A percentile compares a stretch with the other conserved stretches of the same genome.
Evolutionary conservation across 192 early-diverging fungal species (phyloP).

Genomic region (Backusella westeae): DNA sequence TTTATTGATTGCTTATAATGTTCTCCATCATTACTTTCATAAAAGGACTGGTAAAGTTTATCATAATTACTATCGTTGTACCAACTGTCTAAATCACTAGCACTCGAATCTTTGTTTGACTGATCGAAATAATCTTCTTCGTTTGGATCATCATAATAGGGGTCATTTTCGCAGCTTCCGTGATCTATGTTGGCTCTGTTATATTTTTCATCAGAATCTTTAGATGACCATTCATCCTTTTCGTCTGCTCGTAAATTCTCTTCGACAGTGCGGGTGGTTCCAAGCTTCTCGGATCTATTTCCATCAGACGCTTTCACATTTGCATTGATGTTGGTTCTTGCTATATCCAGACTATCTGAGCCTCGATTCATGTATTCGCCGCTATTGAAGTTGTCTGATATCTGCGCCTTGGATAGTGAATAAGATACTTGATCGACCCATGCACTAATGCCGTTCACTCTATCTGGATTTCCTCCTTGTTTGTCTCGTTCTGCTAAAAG

Average conservation of each 20-base stretch:
- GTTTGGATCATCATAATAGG: not conserved
- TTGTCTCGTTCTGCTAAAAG: not conserved
- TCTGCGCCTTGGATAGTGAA: not conserved
- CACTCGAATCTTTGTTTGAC: not conserved
- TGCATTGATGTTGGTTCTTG: not conserved
- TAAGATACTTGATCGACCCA: not conserved
- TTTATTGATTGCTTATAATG: not conserved
- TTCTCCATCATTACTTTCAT: not conserved
- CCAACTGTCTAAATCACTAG: not conserved
- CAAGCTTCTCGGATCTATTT: not conserved
- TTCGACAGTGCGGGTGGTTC: not conserved
- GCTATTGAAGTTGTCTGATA: not conserved
- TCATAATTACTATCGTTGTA: not conserved
- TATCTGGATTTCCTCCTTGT: not conserved
- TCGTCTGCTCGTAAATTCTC: not conserved
- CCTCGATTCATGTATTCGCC: not conserved
- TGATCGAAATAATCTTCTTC: not conserved
- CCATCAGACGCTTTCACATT: not conserved
- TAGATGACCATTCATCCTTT: not conserved
- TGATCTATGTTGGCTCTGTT: not conserved
- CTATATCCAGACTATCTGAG: not conserved
- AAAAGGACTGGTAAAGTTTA: not conserved
- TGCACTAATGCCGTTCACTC: not conserved
- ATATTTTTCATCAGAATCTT: not conserved
- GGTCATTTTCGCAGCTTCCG: not conserved